Evolutionary conservation across 164 flowering plant genomes (phyloP).

Genomic region (Houttuynia cordata): DNA sequence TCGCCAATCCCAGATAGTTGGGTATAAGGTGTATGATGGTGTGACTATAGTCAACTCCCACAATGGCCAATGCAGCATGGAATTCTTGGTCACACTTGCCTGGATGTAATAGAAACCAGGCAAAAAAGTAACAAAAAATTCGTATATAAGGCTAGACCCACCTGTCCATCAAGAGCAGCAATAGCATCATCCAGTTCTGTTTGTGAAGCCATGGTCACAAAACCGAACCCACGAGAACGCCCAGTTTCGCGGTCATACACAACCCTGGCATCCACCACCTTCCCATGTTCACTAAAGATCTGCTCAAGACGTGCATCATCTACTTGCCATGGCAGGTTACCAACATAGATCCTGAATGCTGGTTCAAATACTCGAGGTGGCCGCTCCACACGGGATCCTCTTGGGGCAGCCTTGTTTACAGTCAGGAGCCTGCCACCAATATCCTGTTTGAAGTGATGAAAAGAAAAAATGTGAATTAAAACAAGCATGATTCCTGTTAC

Average conservation of each 20-base stretch:
- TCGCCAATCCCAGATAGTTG: too few species aligned
- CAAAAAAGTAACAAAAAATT: background rate
- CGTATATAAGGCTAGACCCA: slow-evolving; percentile 9
- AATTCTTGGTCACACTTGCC: background rate
- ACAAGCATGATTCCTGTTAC: background rate
- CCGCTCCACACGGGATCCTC: slow-evolving; percentile 56
- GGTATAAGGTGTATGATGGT: too few species aligned
- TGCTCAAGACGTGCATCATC: slow-evolving; percentile 49
- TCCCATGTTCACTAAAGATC: slow-evolving; percentile 55
- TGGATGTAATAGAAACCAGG: background rate
- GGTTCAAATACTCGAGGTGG: slow-evolving; percentile 36
- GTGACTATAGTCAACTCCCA: too few species aligned
- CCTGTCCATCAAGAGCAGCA: slow-evolving; percentile 91
- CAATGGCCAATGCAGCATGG: too few species aligned
- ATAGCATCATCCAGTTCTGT: slow-evolving; percentile 75
- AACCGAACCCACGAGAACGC: slow-evolving; percentile 66
- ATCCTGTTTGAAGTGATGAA: slow-evolving; percentile 30
- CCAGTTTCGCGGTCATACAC: slow-evolving; percentile 47
- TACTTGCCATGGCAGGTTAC: slow-evolving; percentile 56
- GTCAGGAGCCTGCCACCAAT: slow-evolving; percentile 63
- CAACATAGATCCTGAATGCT: slow-evolving; percentile 42
- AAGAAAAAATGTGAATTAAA: background rate
- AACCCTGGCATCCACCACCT: slow-evolving; percentile 50
- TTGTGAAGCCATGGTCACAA: slow-evolving; percentile 54
- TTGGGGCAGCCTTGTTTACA: slow-evolving; percentile 85